Evolutionary conservation across 306 rosid species (phyloP), one percentile per base, ranked within the genome.

Genomic region (Clitoria ternatea): DNA sequence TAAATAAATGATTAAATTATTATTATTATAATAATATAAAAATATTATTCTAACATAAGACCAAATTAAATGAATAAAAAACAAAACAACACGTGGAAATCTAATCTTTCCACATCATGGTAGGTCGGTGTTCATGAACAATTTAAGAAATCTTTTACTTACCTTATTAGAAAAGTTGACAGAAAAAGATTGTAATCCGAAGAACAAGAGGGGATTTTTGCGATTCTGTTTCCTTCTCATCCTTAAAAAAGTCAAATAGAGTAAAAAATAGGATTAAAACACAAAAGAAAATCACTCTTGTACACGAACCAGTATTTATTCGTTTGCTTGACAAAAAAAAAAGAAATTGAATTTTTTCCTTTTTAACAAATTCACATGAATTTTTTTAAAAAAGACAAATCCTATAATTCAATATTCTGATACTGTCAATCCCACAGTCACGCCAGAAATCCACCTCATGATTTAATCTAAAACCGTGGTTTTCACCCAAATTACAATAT

Each of bases 211-310:
- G n/a, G 6, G 7, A 70, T 62, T 70, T 70, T 53, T 26, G 13
- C 3, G 69, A 71, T 70, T 65, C 36, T 45, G 39, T 78, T 78
- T 78, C 82, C 69, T 72, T 45, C 15, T 62, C 8, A 9, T 0
- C 4, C 17, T 7, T 2, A 2, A 2, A 2, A 2, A 2, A 2
- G 17, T 43, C 13, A 23, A 48, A 27, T 29, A 65, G 27, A 19
- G 79, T 7, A 64, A 56, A 20, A 40, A 40, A 27, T 12, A n/a
- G 29, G 20, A 29, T 29, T 66, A 60, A 32, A 42, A n/a, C n/a
- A n/a, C n/a, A n/a, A n/a, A n/a, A n/a, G n/a, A n/a, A n/a, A 66
- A 18, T 29, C 44, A 20, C 7, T 14, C 9, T 7, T 40, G 56
- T 13, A 50, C 10, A 7, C 24, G 39, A 37, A 53, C 0, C 7